These are phyloP conservation scores for Suillus weaverae DNA, from an alignment of 768 basidiomycete genomes.

Conservation along the genomic window DNA sequence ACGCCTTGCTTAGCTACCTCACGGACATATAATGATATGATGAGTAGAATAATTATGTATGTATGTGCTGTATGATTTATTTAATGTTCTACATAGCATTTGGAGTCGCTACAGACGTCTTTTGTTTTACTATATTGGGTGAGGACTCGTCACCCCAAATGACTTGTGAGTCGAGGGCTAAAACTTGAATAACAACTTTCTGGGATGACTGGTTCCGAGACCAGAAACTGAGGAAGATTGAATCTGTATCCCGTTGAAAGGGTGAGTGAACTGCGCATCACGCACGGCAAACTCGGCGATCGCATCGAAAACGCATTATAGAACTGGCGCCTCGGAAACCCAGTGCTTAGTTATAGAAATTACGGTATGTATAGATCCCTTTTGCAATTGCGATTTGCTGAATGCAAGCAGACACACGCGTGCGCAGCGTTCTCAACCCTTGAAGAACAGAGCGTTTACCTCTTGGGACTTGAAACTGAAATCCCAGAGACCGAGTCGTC, in stretches of 20 bases:
- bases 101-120: conserved; percentile 1
- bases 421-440: neutral
- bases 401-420: neutral
- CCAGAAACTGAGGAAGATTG: neutral
- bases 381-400: neutral
- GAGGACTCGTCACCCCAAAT: neutral
- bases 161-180: neutral
- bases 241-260: neutral
- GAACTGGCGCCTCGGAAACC: conserved; percentile 1
- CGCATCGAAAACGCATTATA: neutral
- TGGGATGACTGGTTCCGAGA: neutral
- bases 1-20: conserved; percentile 4
- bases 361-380: neutral
- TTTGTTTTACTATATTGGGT: neutral
- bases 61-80: conserved; percentile 2
- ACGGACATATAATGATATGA: neutral
- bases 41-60: conserved; percentile 6
- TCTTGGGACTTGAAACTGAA: neutral
- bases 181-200: neutral
- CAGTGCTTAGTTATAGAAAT: neutral
- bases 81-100: conserved; percentile 1
- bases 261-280: neutral
- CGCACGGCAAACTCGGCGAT: neutral
- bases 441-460: neutral
- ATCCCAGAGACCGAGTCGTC: neutral